Evolutionary conservation across 306 rosid species (phyloP).

Genomic region (Malus fusca): DNA sequence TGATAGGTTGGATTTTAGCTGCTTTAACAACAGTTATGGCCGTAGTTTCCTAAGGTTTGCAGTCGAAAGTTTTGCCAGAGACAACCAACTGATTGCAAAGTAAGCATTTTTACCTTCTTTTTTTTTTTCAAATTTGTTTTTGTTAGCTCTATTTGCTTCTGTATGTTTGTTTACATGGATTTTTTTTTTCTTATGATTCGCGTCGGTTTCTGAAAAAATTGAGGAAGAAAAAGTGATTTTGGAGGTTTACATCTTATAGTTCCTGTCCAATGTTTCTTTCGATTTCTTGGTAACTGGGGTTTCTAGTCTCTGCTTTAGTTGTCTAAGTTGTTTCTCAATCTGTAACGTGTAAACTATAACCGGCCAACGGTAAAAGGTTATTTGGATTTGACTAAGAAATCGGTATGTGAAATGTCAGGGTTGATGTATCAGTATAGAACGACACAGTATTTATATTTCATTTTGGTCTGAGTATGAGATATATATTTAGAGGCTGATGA

Average conservation of each 20-base stretch:
- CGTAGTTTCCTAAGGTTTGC: conserved; percentile 38
- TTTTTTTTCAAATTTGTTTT: background rate
- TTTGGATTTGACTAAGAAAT: background rate
- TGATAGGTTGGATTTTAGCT: conserved; percentile 33
- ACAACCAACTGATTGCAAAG: conserved; percentile 67
- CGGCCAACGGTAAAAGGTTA: background rate
- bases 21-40: conserved; percentile 37
- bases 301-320: background rate
- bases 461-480: background rate
- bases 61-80: conserved; percentile 36
- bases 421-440: background rate
- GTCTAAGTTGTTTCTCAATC: no score
- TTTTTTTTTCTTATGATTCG: background rate
- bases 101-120: conserved; percentile 24
- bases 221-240: background rate
- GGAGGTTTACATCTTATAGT: background rate
- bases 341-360: background rate
- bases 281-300: background rate
- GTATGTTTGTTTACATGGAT: background rate
- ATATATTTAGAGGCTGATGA: background rate
- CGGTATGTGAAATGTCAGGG: background rate
- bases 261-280: background rate
- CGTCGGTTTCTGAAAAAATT: background rate
- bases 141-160: background rate
- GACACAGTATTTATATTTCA: background rate